Conservation (phyloP, 805 yeast species). For the Metschnikowia lunata region DNA sequence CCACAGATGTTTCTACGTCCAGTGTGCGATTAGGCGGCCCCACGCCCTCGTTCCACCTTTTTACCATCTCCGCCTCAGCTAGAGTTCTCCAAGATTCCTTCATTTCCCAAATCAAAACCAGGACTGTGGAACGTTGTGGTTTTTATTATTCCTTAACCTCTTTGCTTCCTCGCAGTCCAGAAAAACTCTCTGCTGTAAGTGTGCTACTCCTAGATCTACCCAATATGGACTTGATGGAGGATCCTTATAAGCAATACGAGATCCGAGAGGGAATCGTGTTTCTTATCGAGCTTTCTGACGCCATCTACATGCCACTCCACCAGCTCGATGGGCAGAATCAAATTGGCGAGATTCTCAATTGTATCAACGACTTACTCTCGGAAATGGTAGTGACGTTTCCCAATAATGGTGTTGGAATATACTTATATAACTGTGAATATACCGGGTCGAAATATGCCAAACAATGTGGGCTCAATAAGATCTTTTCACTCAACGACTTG, state of each 20-base stretch:
- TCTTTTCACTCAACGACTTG: slow-evolving; percentile 52
- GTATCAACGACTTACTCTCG: slow-evolving; percentile 59
- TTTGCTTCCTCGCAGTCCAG: no score
- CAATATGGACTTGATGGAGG: slow-evolving; percentile 4
- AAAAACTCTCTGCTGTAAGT: no score
- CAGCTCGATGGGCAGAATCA: slow-evolving; percentile 40
- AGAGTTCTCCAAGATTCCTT: no score
- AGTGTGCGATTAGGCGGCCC: no score
- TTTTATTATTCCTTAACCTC: no score
- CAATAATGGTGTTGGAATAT: slow-evolving; percentile 71
- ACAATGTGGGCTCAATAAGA: slow-evolving; percentile 40
- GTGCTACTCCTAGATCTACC: background rate
- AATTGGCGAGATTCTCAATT: slow-evolving; percentile 48
- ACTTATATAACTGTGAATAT: slow-evolving; percentile 48
- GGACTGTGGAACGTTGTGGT: no score
- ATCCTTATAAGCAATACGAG: slow-evolving; percentile 36
- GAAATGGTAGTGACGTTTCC: slow-evolving; percentile 63
- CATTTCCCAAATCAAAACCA: no score
- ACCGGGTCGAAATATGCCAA: slow-evolving; percentile 24
- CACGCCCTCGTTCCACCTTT: no score
- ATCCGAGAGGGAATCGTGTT: slow-evolving; percentile 62
- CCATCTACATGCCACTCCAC: slow-evolving; percentile 34
- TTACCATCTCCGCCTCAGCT: no score
- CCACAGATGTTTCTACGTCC: no score
- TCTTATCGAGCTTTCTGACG: slow-evolving; percentile 54